Evolutionary conservation across 176 grass and related monocot genomes (phyloP).

Genomic region (Phoenix dactylifera): DNA sequence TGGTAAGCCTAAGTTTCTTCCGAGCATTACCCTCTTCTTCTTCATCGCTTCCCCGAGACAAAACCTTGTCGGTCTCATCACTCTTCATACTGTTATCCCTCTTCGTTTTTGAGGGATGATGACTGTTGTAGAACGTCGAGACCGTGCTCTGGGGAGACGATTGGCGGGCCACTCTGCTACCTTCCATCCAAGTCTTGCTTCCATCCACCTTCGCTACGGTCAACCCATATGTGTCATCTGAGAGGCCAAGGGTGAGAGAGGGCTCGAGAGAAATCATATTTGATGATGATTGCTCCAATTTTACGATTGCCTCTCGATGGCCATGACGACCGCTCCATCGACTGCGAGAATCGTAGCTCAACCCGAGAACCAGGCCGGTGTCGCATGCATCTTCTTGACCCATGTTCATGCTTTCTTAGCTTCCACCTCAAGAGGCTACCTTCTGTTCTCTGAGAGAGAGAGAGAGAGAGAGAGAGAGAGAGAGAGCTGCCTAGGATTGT

Average conservation of each 20-base stretch:
- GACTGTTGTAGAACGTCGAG: background rate
- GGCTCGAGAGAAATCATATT: background rate
- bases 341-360: background rate
- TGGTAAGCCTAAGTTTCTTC: conserved; percentile 32
- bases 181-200: background rate
- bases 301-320: background rate
- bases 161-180: background rate
- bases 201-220: too few relatives aligned
- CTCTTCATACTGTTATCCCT: background rate
- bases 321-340: too few relatives aligned
- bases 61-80: background rate
- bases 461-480: too few relatives aligned
- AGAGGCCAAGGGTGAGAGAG: conserved; percentile 6
- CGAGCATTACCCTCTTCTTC: background rate
- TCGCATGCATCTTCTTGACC: background rate
- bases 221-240: background rate
- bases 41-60: background rate
- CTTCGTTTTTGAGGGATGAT: background rate
- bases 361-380: background rate
- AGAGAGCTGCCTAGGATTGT: too few relatives aligned
- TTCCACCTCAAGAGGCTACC: too few relatives aligned
- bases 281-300: background rate
- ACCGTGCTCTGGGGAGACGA: background rate
- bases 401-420: too few relatives aligned
- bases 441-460: too few relatives aligned